Evolutionary conservation across 768 basidiomycete species (phyloP).

Genomic region (Mrakia hoshinonis): DNA sequence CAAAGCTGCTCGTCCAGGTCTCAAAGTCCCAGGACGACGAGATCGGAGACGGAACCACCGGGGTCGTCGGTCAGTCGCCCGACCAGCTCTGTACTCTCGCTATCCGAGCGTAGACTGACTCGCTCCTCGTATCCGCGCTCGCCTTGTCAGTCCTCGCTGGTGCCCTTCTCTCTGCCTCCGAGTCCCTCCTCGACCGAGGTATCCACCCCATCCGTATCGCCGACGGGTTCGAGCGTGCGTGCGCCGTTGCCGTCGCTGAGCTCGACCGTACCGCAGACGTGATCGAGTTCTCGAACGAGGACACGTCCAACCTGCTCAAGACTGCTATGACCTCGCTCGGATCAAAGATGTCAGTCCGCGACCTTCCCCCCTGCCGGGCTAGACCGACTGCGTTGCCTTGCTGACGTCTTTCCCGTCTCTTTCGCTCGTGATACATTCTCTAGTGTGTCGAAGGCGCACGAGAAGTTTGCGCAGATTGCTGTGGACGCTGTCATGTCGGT

Average conservation of each 20-base stretch:
- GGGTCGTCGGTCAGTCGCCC: slow-evolving; percentile 91
- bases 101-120: slow-evolving; percentile 53
- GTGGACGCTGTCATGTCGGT: slow-evolving; percentile 93
- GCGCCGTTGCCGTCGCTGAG: slow-evolving; percentile 77
- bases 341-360: slow-evolving; percentile 72
- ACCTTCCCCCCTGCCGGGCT: not conserved
- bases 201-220: slow-evolving; percentile 98
- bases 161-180: slow-evolving; percentile 86
- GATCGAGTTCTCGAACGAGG: slow-evolving; percentile 69
- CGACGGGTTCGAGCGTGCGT: slow-evolving; percentile 95
- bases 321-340: slow-evolving; percentile 93
- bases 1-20: slow-evolving; percentile 90
- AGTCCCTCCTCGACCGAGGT: slow-evolving; percentile 93
- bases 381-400: not conserved
- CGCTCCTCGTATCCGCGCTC: not conserved
- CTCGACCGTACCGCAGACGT: slow-evolving; percentile 84
- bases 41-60: slow-evolving; percentile 98
- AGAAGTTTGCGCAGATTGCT: slow-evolving; percentile 93
- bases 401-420: not conserved
- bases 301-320: slow-evolving; percentile 82
- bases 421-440: slow-evolving; percentile 4
- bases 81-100: not conserved
- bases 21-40: slow-evolving; percentile 99
- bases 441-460: slow-evolving; percentile 95
- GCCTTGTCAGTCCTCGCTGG: slow-evolving; percentile 75